A percentile compares a stretch with the other conserved stretches of the same genome.
Conservation (phyloP, 768 basidiomycete genomes). For the Podaxis sp. region DNA sequence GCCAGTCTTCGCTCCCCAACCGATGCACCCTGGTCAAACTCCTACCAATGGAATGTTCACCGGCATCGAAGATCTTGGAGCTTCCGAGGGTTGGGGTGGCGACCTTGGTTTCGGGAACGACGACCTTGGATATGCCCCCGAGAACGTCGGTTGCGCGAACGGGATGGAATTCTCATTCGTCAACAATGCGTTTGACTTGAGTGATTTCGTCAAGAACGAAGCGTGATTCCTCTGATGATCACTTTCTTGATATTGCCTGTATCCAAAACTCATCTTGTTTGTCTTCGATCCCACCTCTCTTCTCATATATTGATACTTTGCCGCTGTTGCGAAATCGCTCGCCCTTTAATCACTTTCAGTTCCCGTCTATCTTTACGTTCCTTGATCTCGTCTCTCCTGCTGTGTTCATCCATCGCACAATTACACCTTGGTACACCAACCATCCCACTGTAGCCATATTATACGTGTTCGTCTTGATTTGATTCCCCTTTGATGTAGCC, state of each 20-base stretch:
- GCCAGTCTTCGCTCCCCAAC: constrained; percentile 11
- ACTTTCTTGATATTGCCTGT: background rate
- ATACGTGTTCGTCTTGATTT: constrained; percentile 1
- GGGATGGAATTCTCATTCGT: background rate
- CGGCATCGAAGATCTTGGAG: background rate
- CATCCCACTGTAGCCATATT: constrained; percentile 13
- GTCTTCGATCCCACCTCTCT: background rate
- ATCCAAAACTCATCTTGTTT: background rate
- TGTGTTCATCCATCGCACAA: background rate
- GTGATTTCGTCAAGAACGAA: constrained; percentile 6
- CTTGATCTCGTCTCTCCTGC: background rate
- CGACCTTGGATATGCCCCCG: background rate
- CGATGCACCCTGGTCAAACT: constrained; percentile 3
- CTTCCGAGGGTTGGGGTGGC: constrained; percentile 1
- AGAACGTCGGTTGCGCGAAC: background rate
- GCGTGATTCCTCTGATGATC: constrained; percentile 2
- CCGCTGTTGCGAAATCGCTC: background rate
- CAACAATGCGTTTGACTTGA: constrained; percentile 8
- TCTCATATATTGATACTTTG: background rate
- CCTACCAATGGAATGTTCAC: constrained; percentile 1
- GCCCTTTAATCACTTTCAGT: too few species aligned
- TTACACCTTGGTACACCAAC: background rate
- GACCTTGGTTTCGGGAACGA: background rate
- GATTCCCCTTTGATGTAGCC: constrained; percentile 9
- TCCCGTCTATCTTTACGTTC: background rate